A percentile compares a stretch with the other conserved stretches of the same genome.
phyloP scores from a whole-genome alignment of 164 flowering plant species.

The Magnolia changhungtana region DNA sequence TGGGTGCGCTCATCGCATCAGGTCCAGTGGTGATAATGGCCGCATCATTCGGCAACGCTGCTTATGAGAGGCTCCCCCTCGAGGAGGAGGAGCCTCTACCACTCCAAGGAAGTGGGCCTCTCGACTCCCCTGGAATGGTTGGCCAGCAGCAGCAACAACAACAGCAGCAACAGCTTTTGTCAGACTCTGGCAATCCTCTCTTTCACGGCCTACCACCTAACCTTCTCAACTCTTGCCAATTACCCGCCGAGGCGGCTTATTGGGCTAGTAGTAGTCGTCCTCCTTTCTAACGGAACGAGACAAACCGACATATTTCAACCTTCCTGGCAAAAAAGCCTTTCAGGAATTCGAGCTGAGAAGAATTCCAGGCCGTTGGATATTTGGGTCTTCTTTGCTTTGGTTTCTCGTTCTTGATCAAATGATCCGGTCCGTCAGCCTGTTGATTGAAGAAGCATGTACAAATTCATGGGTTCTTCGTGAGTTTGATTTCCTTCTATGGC shows the following conservation, averaged over 20 bases:
- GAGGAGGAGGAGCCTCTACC: constrained; percentile 48
- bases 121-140: constrained; percentile 40
- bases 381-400: constrained; percentile 9
- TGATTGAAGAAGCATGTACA: constrained; percentile 40
- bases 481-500: constrained; percentile 19
- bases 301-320: background rate
- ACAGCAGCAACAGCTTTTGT: constrained; percentile 43
- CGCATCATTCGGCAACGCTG: constrained; percentile 88
- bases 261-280: constrained; percentile 57
- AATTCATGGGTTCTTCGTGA: constrained; percentile 38
- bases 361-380: constrained; percentile 10
- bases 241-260: constrained; percentile 54
- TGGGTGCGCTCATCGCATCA: constrained; percentile 66
- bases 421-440: constrained; percentile 15
- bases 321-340: background rate
- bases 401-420: constrained; percentile 11
- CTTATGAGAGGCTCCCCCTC: constrained; percentile 82
- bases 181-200: constrained; percentile 42
- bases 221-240: constrained; percentile 53
- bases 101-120: constrained; percentile 29
- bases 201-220: constrained; percentile 62
- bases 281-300: constrained; percentile 36
- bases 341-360: background rate
- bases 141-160: constrained; percentile 14
- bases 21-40: constrained; percentile 93